Evolutionary conservation across 1,284 basidiomycete genomes (phyloP).

Genomic region (Leucoagaricus sp.): DNA sequence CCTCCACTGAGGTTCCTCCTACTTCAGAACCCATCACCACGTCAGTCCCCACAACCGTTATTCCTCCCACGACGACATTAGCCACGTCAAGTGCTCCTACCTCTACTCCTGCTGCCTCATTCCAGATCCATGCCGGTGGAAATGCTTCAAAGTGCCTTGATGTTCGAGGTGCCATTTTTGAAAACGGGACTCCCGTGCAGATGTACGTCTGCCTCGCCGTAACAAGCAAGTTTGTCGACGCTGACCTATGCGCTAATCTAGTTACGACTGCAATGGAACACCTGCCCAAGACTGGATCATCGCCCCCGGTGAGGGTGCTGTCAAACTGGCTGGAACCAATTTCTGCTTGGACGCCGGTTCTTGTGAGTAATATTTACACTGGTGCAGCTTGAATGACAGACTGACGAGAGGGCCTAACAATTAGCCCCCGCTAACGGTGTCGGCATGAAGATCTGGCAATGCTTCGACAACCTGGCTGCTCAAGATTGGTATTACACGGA

Average conservation of each 20-base stretch:
- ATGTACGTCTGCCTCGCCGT: too few species aligned
- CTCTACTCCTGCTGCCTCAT: too few species aligned
- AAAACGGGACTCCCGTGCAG: constrained; percentile 31
- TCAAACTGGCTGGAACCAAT: constrained; percentile 27
- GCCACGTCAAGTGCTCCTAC: too few species aligned
- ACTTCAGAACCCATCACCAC: too few species aligned
- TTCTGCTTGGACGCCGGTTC: constrained; percentile 34
- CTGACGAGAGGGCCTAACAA: too few species aligned
- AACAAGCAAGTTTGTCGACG: too few species aligned
- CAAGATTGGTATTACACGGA: constrained; percentile 24
- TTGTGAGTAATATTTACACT: too few species aligned
- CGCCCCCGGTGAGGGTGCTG: constrained; percentile 25
- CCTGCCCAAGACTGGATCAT: constrained; percentile 32
- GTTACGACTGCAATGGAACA: constrained; percentile 34
- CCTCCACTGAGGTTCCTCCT: too few species aligned
- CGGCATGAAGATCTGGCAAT: constrained; percentile 24
- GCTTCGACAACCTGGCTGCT: constrained; percentile 21
- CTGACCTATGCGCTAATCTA: constrained; percentile 16
- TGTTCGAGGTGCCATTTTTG: constrained; percentile 25
- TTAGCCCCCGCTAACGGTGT: constrained; percentile 12
- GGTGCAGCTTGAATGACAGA: too few species aligned
- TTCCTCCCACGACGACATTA: too few species aligned
- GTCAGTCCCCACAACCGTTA: too few species aligned
- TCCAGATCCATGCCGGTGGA: too few species aligned
- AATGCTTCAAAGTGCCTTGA: constrained; percentile 36